phyloP scores from a whole-genome alignment of 2,329 filamentous ascomycete species.

The Venturiaceae sp. region DNA sequence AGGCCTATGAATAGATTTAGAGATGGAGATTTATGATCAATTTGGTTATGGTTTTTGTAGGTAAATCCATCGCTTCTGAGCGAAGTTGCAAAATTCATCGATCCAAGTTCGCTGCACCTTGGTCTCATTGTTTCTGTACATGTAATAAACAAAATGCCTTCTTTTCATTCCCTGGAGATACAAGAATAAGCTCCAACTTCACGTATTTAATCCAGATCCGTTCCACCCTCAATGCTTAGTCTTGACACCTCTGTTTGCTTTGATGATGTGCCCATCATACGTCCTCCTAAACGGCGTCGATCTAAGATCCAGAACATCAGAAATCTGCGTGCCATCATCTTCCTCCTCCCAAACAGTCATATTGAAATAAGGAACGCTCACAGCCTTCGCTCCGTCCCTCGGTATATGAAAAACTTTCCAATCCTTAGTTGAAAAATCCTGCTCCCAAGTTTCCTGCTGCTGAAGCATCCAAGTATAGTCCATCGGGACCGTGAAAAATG shows the following conservation, averaged over 20 bases:
- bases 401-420: constrained; percentile 24
- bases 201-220: not conserved
- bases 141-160: too few species aligned
- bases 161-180: too few species aligned
- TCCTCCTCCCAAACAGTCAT: constrained; percentile 30
- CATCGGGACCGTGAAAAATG: constrained; percentile 28
- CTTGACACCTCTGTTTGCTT: constrained; percentile 11
- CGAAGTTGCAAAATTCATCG: too few species aligned
- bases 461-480: constrained; percentile 27
- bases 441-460: constrained; percentile 26
- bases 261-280: constrained; percentile 26
- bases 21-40: too few species aligned
- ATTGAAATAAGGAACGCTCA: constrained; percentile 27
- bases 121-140: too few species aligned
- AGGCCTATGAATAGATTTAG: too few species aligned
- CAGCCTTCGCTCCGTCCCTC: constrained; percentile 24
- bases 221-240: not conserved
- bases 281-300: constrained; percentile 26
- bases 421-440: constrained; percentile 16
- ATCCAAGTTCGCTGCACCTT: too few species aligned
- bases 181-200: not conserved
- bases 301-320: constrained; percentile 24
- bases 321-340: constrained; percentile 23
- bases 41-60: too few species aligned
- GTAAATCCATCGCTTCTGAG: too few species aligned